Percentiles rank a stretch among this genome's conserved stretches.
Evolutionary conservation across 257 asterid genomes (phyloP).

Genomic region (Marsdenia floribunda): DNA sequence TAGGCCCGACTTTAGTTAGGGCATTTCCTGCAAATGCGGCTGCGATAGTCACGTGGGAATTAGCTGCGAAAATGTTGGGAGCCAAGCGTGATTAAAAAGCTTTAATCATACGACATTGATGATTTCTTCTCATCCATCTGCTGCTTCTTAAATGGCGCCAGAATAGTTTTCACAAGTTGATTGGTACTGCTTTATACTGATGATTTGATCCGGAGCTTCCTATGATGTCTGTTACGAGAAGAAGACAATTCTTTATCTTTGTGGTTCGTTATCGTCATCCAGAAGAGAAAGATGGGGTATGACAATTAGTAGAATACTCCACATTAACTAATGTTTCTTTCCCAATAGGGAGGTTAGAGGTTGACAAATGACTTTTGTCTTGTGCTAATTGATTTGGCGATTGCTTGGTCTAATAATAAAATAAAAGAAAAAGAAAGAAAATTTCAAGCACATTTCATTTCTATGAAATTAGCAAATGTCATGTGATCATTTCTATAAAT

Average conservation of each 20-base stretch:
- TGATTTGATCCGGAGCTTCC: slow-evolving; percentile 3
- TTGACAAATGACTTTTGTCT: background rate
- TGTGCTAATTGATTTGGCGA: background rate
- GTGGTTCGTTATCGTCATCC: background rate
- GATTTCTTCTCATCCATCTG: slow-evolving; percentile 8
- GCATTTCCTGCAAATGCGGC: slow-evolving; percentile 61
- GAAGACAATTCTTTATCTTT: background rate
- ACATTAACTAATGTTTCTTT: background rate
- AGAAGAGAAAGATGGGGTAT: background rate
- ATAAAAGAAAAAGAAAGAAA: too few relatives aligned
- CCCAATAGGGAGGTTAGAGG: background rate
- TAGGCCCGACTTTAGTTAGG: slow-evolving; percentile 77
- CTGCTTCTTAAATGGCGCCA: slow-evolving; percentile 8
- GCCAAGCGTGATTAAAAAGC: slow-evolving; percentile 41
- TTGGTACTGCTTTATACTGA: background rate
- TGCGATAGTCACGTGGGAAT: slow-evolving; percentile 42
- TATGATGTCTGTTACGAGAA: background rate
- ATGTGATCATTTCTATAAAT: too few relatives aligned
- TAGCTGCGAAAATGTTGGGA: slow-evolving; percentile 67
- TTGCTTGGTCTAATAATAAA: too few relatives aligned
- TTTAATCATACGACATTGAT: slow-evolving; percentile 16
- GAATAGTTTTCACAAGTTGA: slow-evolving; percentile 5
- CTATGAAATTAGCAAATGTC: too few relatives aligned
- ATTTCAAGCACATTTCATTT: too few relatives aligned
- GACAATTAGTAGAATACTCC: too few relatives aligned